Conservation (phyloP, 1,284 basidiomycete genomes). For the Rugiboletus extremiorientalis region DNA sequence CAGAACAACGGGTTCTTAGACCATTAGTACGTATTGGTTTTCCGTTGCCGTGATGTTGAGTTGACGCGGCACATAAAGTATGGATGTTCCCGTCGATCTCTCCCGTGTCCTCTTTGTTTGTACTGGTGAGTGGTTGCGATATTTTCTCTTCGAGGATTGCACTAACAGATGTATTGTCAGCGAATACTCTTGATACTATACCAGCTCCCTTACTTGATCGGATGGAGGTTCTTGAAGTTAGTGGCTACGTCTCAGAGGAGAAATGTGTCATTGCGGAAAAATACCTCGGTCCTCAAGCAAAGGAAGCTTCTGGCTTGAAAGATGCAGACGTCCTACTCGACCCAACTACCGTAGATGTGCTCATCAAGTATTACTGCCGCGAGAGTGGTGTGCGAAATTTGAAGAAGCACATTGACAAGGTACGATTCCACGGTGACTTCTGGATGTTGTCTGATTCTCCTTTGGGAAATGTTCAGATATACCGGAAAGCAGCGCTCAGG, state of each 20-base stretch:
- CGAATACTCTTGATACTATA: slow-evolving; percentile 94
- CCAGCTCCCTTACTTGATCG: slow-evolving; percentile 95
- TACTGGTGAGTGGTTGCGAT: slow-evolving; percentile 54
- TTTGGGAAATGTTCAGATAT: slow-evolving; percentile 62
- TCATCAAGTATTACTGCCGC: slow-evolving; percentile 97
- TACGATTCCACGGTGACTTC: slow-evolving; percentile 29
- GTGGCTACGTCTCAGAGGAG: slow-evolving; percentile 96
- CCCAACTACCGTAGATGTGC: slow-evolving; percentile 77
- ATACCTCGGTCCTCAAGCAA: slow-evolving; percentile 94
- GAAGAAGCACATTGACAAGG: slow-evolving; percentile 97
- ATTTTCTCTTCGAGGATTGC: neutral
- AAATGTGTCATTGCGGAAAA: slow-evolving; percentile 90
- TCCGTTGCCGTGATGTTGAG: neutral
- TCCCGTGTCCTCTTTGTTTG: slow-evolving; percentile 97
- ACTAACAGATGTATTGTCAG: slow-evolving; percentile 29
- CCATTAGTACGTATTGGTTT: slow-evolving; percentile 70
- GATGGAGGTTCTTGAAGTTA: slow-evolving; percentile 97
- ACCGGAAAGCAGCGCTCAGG: slow-evolving; percentile 93
- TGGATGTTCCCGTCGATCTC: slow-evolving; percentile 97
- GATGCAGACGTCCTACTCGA: slow-evolving; percentile 81
- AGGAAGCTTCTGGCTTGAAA: slow-evolving; percentile 86
- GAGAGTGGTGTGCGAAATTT: slow-evolving; percentile 95
- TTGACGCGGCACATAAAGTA: slow-evolving; percentile 46
- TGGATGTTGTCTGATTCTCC: neutral
- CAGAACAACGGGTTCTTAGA: slow-evolving; percentile 97